These are phyloP conservation scores for Lachnum nothofagi DNA, from an alignment of 2,329 filamentous ascomycete genomes.

Conservation along the genomic window DNA sequence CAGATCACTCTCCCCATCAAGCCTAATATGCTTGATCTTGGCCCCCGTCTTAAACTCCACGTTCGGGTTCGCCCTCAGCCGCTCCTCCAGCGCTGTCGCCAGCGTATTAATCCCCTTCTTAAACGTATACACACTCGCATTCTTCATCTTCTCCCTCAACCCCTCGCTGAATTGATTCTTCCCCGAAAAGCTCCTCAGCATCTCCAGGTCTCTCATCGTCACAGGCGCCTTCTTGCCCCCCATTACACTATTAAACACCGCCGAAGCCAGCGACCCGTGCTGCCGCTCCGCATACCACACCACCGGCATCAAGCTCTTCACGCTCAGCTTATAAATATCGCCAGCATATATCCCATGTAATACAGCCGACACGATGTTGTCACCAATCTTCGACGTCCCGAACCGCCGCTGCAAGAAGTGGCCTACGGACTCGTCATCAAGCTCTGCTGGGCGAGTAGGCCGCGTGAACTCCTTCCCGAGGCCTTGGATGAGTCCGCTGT, in stretches of 20 bases:
- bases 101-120: constrained; percentile 60
- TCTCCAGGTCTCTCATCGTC: constrained; percentile 1
- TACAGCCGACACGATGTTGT: constrained; percentile 71
- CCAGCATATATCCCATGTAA: constrained; percentile 91
- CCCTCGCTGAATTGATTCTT: constrained; percentile 4
- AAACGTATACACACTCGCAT: constrained; percentile 43
- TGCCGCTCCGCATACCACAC: constrained; percentile 22
- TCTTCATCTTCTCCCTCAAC: constrained; percentile 18
- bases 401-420: constrained; percentile 56
- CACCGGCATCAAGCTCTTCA: constrained; percentile 48
- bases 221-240: background rate
- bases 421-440: constrained; percentile 66
- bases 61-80: constrained; percentile 49
- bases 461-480: constrained; percentile 30
- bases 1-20: constrained; percentile 34
- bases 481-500: constrained; percentile 38
- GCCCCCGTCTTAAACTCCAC: constrained; percentile 52
- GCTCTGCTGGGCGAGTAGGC: constrained; percentile 30
- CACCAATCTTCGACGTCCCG: constrained; percentile 48
- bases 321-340: constrained; percentile 75
- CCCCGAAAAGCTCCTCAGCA: constrained; percentile 3
- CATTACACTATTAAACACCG: background rate
- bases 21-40: constrained; percentile 44
- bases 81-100: constrained; percentile 47
- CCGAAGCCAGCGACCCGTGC: constrained; percentile 16